Percentiles rank a stretch among this genome's conserved stretches.
Conservation (phyloP, 352 stramenopile genomes). For the Pythium volutum region DNA sequence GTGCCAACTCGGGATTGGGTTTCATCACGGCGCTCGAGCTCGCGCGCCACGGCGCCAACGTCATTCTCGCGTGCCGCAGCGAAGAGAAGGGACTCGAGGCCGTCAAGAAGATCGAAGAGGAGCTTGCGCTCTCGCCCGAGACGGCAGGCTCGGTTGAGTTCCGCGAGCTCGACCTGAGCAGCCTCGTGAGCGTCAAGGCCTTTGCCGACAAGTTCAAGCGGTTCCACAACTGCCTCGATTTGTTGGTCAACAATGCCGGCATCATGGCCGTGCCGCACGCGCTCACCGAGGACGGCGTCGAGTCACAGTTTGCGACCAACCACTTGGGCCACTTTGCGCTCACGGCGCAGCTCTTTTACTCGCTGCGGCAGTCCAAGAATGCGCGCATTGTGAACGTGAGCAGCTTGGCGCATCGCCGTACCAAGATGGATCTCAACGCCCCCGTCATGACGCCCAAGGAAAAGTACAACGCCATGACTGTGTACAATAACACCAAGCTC, state of each 20-base stretch:
- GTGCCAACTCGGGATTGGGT: slow-evolving; percentile 75
- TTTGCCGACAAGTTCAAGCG: slow-evolving; percentile 25
- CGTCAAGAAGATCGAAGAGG: slow-evolving; percentile 22
- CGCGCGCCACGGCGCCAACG: slow-evolving; percentile 50
- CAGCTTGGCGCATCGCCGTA: slow-evolving; percentile 21
- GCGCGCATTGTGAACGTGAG: slow-evolving; percentile 34
- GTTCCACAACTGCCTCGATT: slow-evolving; percentile 21
- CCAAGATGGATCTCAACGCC: slow-evolving; percentile 10
- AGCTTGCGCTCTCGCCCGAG: slow-evolving; percentile 29
- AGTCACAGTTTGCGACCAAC: slow-evolving; percentile 25
- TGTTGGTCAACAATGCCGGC: slow-evolving; percentile 37
- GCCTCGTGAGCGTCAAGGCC: slow-evolving; percentile 20
- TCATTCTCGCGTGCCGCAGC: slow-evolving; percentile 57
- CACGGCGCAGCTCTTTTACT: slow-evolving; percentile 25
- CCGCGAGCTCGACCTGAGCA: slow-evolving; percentile 20
- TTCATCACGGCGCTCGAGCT: slow-evolving; percentile 61
- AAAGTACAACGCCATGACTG: slow-evolving; percentile 22
- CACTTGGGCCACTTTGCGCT: slow-evolving; percentile 33
- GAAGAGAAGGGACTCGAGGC: slow-evolving; percentile 36
- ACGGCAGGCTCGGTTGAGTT: slow-evolving; percentile 14
- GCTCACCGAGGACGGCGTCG: slow-evolving; percentile 10
- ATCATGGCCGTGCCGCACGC: slow-evolving; percentile 8
- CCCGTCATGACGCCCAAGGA: slow-evolving; percentile 14
- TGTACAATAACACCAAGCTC: slow-evolving; percentile 34
- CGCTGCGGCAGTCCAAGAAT: slow-evolving; percentile 24